Evolutionary conservation across 306 rosid genomes (phyloP).

Genomic region (Malus domestica): ASM211411v1 NC_041797.1:6569501-6570000

Average conservation of each 20-base stretch:
- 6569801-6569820: not conserved
- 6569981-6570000: slow-evolving; percentile 3
- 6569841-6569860: slow-evolving; percentile 7
- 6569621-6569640: too few relatives aligned
- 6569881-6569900: slow-evolving; percentile 48
- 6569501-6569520: too few relatives aligned
- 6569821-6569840: not conserved
- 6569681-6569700: not conserved
- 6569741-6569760: not conserved
- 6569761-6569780: too few relatives aligned
- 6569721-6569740: not conserved
- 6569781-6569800: not conserved
- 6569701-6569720: too few relatives aligned
- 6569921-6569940: slow-evolving; percentile 22
- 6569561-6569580: too few relatives aligned
- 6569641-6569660: too few relatives aligned
- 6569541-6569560: too few relatives aligned
- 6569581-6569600: too few relatives aligned
- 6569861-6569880: slow-evolving; percentile 44
- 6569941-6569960: slow-evolving; percentile 22
- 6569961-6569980: slow-evolving; percentile 23
- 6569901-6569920: slow-evolving; percentile 21
- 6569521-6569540: too few relatives aligned
- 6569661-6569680: too few relatives aligned
- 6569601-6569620: too few relatives aligned